Conservation (phyloP, 306 rosid genomes). For the Geum urbanum region DNA sequence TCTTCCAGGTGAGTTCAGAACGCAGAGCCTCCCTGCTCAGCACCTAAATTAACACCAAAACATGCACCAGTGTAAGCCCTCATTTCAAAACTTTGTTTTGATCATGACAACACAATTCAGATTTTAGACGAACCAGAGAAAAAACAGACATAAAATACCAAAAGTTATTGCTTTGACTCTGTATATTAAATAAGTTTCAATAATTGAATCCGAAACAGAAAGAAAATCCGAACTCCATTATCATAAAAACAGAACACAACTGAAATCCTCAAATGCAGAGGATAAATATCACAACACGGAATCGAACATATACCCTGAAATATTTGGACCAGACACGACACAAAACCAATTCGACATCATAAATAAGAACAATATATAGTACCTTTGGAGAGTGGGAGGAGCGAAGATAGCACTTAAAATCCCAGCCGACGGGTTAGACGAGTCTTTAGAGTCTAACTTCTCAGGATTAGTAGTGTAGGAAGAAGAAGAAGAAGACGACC, state of each 20-base stretch:
- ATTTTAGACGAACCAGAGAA: not conserved
- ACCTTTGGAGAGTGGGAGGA: conserved; percentile 45
- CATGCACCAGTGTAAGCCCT: conserved; percentile 2
- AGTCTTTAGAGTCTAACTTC: conserved; percentile 56
- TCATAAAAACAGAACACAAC: conserved; percentile 3
- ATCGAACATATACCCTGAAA: not conserved
- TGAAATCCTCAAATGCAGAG: not conserved
- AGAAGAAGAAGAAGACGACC: conserved; percentile 41
- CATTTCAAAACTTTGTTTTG: not conserved
- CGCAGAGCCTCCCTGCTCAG: conserved; percentile 59
- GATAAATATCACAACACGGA: not conserved
- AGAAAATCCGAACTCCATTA: conserved; percentile 3
- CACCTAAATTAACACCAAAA: conserved; percentile 38
- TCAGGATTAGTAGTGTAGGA: conserved; percentile 57
- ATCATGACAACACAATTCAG: not conserved
- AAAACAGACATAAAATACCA: not conserved
- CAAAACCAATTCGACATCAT: not conserved
- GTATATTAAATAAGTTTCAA: too few relatives aligned
- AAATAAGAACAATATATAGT: not conserved
- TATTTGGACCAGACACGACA: not conserved
- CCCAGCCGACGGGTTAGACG: conserved; percentile 49
- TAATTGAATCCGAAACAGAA: not conserved
- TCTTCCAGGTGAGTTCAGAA: conserved; percentile 40
- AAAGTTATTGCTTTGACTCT: not conserved
- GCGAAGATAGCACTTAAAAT: conserved; percentile 57